phyloP scores from a whole-genome alignment of 2,329 filamentous ascomycete species.

The Piedraia hortae region DNA sequence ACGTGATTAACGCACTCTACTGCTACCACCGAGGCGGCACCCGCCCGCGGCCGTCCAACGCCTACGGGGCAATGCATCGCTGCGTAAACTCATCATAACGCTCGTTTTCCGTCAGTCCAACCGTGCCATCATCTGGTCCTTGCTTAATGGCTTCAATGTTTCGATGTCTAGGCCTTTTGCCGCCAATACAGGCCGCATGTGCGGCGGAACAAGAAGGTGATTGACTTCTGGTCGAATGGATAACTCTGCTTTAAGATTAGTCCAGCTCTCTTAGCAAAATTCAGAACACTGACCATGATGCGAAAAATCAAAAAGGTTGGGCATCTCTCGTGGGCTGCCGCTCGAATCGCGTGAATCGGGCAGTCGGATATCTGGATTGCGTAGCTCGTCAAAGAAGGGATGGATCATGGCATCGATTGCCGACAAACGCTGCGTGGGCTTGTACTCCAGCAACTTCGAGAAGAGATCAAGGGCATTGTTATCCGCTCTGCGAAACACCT shows the following conservation, averaged over 20 bases:
- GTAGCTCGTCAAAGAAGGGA: slow-evolving; percentile 91
- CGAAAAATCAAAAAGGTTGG: slow-evolving; percentile 74
- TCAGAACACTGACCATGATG: slow-evolving; percentile 44
- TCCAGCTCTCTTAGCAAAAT: slow-evolving; percentile 1
- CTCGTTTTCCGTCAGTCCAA: slow-evolving; percentile 36
- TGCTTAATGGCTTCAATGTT: slow-evolving; percentile 70
- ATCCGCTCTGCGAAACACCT: slow-evolving; percentile 95
- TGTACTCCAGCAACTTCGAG: slow-evolving; percentile 82
- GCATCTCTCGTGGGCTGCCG: slow-evolving; percentile 53
- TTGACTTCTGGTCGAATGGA: slow-evolving; percentile 86
- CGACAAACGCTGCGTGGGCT: slow-evolving; percentile 76
- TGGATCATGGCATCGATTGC: slow-evolving; percentile 94
- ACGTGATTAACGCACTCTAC: too few relatives aligned
- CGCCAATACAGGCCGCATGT: slow-evolving; percentile 47
- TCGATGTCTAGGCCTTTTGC: slow-evolving; percentile 66
- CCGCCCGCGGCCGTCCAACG: slow-evolving; percentile 8
- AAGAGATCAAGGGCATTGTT: slow-evolving; percentile 84
- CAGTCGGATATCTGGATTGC: slow-evolving; percentile 69
- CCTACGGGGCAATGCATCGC: slow-evolving; percentile 9
- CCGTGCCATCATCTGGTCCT: slow-evolving; percentile 92
- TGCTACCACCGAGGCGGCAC: too few relatives aligned
- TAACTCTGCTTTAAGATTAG: slow-evolving; percentile 30
- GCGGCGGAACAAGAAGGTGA: slow-evolving; percentile 57
- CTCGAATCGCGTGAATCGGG: slow-evolving; percentile 83
- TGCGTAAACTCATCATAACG: slow-evolving; percentile 15